Percentiles rank a stretch among this genome's conserved stretches.
These are phyloP conservation scores for Westerdykella aurantiaca DNA, from an alignment of 2,329 filamentous ascomycete species.

Conservation along the genomic window DNA sequence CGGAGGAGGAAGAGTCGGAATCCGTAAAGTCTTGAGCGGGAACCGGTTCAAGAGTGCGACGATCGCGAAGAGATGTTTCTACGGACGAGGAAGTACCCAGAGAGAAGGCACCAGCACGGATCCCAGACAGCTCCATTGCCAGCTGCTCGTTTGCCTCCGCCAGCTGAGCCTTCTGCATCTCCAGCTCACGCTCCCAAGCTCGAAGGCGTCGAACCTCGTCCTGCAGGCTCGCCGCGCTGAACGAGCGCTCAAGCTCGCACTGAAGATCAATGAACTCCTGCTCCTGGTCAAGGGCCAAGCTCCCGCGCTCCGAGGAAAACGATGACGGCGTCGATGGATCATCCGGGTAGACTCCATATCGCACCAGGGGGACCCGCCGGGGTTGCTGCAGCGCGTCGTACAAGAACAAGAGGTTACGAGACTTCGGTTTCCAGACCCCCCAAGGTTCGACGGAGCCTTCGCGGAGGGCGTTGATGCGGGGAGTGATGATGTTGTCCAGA, in stretches of 20 bases:
- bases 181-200: not conserved
- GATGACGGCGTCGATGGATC: not conserved
- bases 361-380: conserved; percentile 3
- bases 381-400: conserved; percentile 4
- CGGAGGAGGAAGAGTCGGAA: not conserved
- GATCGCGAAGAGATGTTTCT: not conserved
- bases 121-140: not conserved
- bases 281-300: not conserved
- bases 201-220: not conserved
- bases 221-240: not conserved
- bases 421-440: not conserved
- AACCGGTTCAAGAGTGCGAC: not conserved
- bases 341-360: conserved; percentile 4
- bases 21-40: not conserved
- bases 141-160: not conserved
- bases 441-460: not conserved
- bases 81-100: not conserved
- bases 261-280: no score
- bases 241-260: not conserved
- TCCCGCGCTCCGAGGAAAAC: not conserved
- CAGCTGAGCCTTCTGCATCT: not conserved
- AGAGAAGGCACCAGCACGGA: not conserved
- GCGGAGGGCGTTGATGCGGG: not conserved
- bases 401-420: not conserved
- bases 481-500: not conserved